These are phyloP conservation scores for Alternaria sp. DNA, from an alignment of 2,329 filamentous ascomycete genomes.

Conservation along the genomic window DNA sequence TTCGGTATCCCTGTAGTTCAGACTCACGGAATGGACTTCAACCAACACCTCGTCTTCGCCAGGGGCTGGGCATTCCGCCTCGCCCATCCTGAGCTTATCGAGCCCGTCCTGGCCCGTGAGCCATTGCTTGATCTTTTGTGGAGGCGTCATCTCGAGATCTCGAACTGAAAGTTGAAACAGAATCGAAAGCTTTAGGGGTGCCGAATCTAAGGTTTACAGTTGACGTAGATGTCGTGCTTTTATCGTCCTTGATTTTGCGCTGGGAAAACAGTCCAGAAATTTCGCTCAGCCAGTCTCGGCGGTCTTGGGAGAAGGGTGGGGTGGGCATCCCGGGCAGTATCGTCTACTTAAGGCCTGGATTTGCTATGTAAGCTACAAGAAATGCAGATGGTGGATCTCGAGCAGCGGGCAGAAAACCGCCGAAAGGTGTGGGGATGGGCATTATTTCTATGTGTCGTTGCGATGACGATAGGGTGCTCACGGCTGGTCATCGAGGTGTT, in stretches of 20 bases:
- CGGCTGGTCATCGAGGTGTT: slow-evolving; percentile 65
- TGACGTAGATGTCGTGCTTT: slow-evolving; percentile 15
- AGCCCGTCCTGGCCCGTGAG: slow-evolving; percentile 52
- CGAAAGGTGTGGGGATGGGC: slow-evolving; percentile 22
- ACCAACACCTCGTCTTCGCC: slow-evolving; percentile 57
- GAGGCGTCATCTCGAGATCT: slow-evolving; percentile 27
- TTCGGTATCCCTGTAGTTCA: slow-evolving; percentile 62
- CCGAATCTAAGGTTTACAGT: neutral
- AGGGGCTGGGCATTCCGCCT: slow-evolving; percentile 42
- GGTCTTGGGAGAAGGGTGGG: slow-evolving; percentile 44
- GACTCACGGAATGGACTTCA: slow-evolving; percentile 58
- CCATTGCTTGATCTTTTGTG: slow-evolving; percentile 49
- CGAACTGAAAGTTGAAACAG: slow-evolving; percentile 11
- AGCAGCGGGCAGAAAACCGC: slow-evolving; percentile 14
- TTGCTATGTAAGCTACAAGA: slow-evolving; percentile 5
- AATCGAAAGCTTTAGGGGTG: slow-evolving; percentile 14
- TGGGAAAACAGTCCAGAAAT: slow-evolving; percentile 36
- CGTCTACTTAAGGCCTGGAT: neutral
- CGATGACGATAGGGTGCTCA: slow-evolving; percentile 69
- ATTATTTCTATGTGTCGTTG: slow-evolving; percentile 23
- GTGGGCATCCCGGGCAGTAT: slow-evolving; percentile 37
- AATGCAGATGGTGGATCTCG: slow-evolving; percentile 7
- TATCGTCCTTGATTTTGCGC: slow-evolving; percentile 19
- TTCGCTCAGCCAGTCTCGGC: slow-evolving; percentile 45
- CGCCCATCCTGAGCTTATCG: slow-evolving; percentile 48